These are phyloP conservation scores for Mycena vulgaris DNA, from an alignment of 768 basidiomycete species.

Conservation along the genomic window DNA sequence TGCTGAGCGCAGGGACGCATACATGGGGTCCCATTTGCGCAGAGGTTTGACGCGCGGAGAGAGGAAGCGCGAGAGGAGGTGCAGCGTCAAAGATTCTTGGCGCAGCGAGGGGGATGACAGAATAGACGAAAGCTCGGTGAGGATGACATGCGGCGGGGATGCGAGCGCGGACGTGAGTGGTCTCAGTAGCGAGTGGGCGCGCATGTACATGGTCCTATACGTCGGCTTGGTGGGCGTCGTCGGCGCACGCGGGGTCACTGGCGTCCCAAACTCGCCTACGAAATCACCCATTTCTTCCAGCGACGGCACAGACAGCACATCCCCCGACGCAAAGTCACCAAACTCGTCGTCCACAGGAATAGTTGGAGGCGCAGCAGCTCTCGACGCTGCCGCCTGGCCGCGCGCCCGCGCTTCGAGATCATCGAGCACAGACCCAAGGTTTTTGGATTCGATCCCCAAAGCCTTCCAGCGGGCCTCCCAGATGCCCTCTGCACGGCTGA, in stretches of 20 bases:
- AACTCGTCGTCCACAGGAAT: slow-evolving; percentile 88
- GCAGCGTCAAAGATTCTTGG: slow-evolving; percentile 77
- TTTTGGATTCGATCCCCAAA: slow-evolving; percentile 65
- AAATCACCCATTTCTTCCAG: slow-evolving; percentile 66
- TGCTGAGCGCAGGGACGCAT: slow-evolving; percentile 78
- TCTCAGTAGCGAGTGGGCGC: slow-evolving; percentile 75
- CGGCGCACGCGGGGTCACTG: slow-evolving; percentile 29
- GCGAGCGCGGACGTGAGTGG: slow-evolving; percentile 71
- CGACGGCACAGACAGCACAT: slow-evolving; percentile 48
- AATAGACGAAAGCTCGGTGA: slow-evolving; percentile 68
- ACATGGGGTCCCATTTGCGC: slow-evolving; percentile 73
- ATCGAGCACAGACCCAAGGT: slow-evolving; percentile 67
- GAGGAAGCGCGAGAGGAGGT: slow-evolving; percentile 82
- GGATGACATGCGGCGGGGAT: slow-evolving; percentile 76
- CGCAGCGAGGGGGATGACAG: slow-evolving; percentile 61
- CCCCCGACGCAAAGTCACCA: slow-evolving; percentile 83
- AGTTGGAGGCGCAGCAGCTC: slow-evolving; percentile 70
- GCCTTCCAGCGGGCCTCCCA: slow-evolving; percentile 85
- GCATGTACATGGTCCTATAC: slow-evolving; percentile 73
- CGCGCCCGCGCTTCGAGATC: slow-evolving; percentile 67
- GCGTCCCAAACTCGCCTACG: slow-evolving; percentile 53
- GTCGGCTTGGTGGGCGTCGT: slow-evolving; percentile 53
- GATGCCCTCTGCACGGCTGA: slow-evolving; percentile 79
- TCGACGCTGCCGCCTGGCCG: slow-evolving; percentile 54
- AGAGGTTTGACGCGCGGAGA: slow-evolving; percentile 81